Conservation (phyloP, 208 protist genomes). For the Acanthamoeba castellanii region DNA sequence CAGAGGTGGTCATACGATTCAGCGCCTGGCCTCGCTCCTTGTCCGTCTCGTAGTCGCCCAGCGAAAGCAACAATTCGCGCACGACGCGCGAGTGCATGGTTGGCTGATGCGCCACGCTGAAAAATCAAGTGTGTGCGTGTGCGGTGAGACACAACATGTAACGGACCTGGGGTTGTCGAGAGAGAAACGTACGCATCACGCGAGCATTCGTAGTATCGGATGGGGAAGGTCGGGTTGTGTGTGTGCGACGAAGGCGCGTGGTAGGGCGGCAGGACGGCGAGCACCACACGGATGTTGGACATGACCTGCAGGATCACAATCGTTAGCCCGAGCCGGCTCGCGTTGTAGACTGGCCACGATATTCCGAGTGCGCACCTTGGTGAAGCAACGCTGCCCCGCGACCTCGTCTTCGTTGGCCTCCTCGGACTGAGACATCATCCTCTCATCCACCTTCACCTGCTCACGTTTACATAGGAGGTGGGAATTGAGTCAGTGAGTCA, state of each 20-base stretch:
- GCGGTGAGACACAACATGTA: not conserved
- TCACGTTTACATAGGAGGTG: not conserved
- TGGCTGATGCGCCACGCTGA: conserved; percentile 53
- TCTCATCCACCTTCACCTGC: conserved; percentile 27
- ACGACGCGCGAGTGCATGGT: conserved; percentile 38
- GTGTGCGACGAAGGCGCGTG: conserved; percentile 13
- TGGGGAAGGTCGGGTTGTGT: conserved; percentile 46
- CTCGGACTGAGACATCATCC: not conserved
- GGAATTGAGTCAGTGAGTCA: not conserved
- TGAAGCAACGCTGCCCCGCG: conserved; percentile 47
- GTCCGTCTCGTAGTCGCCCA: conserved; percentile 20
- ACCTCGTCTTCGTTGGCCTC: conserved; percentile 13
- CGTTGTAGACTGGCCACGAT: not conserved
- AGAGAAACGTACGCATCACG: not conserved
- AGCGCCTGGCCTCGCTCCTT: not conserved
- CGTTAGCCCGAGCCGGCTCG: too few relatives aligned
- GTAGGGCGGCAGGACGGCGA: conserved; percentile 63
- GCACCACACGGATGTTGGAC: conserved; percentile 71
- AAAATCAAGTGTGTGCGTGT: not conserved
- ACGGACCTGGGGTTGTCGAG: too few relatives aligned
- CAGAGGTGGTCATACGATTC: conserved; percentile 62
- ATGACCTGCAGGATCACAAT: not conserved
- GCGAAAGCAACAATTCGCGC: conserved; percentile 8
- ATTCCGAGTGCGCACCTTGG: conserved; percentile 13
- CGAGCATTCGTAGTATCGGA: conserved; percentile 67